Evolutionary conservation across 1,284 basidiomycete species (phyloP), one percentile per base, ranked within the genome.

Genomic region (Clitocybe nebularis): DNA sequence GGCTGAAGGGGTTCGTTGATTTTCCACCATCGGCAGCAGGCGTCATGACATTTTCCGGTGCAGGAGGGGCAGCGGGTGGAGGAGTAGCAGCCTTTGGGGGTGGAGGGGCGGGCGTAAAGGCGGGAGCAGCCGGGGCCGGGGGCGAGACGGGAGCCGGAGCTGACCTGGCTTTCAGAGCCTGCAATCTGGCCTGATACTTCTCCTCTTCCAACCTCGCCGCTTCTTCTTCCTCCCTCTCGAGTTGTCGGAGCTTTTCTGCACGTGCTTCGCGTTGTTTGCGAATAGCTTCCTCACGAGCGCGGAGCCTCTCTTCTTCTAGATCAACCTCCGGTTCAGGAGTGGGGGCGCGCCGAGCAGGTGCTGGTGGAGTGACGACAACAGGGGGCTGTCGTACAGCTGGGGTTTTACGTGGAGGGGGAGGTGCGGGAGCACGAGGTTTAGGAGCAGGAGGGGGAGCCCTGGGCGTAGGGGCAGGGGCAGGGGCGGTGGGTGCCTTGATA

Each of bases 211-310:
- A 13, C 35, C 47, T 49, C n/a, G 78, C 80, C 37, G 55, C 60
- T 55, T 86, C 83, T 54, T 82, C 80, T 52, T 89, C 85, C 56
- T 89, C 81, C 48, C 71, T 66, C 61, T 91, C 86, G 4, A 91
- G 69, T 53, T 78, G 73, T 36, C 79, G 74, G 35, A 89, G 57
- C 20, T 82, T 72, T 35, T 74, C 82, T 13, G 71, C 72, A 2
- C 84, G 75, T 32, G 76, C 48, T 77, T 56, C 53, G 5, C 46
- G 46, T 28, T 79, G 78, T 61, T 84, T 88, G 37, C 72, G 69
- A 16, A 89, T 54, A 2, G 72, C 74, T 49, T 76, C 84, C 59
- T 89, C 82, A n/a, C 80, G 73, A 9, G 68, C 71, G 45, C 72
- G 74, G 10, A 88, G 54, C 14, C 68, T 72, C 29, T 72, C 75